Conservation (phyloP, 1,284 basidiomycete genomes). For the Cystobasidium sp. region DNA sequence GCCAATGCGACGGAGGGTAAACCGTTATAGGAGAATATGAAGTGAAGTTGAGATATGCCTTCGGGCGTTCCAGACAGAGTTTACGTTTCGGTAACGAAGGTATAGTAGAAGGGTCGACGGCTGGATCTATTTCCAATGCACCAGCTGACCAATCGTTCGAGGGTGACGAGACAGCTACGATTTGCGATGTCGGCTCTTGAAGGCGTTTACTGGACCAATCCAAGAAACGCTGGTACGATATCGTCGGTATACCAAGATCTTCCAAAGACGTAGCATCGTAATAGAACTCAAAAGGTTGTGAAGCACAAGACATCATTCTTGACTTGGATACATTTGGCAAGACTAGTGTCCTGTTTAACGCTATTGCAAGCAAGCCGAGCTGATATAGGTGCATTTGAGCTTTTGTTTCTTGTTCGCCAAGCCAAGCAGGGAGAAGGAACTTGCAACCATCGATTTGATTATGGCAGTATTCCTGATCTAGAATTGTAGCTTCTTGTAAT, state of each 20-base stretch:
- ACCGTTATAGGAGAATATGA: conserved; percentile 51
- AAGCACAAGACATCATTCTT: conserved; percentile 51
- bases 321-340: conserved; percentile 54
- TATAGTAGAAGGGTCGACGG: conserved; percentile 46
- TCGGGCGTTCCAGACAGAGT: conserved; percentile 49
- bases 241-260: conserved; percentile 51
- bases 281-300: conserved; percentile 54
- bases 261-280: conserved; percentile 49
- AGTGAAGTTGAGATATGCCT: conserved; percentile 50
- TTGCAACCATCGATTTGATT: conserved; percentile 39
- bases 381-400: conserved; percentile 55
- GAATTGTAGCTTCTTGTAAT: background rate
- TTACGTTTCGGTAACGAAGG: conserved; percentile 51
- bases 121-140: conserved; percentile 52
- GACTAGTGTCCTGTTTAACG: conserved; percentile 54
- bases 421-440: conserved; percentile 53
- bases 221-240: conserved; percentile 51
- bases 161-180: conserved; percentile 48
- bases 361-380: conserved; percentile 53
- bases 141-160: conserved; percentile 46
- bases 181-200: conserved; percentile 50
- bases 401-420: conserved; percentile 56
- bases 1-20: conserved; percentile 49
- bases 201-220: conserved; percentile 49
- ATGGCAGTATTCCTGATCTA: conserved; percentile 36